Base-by-base conservation (phyloP, 164 flowering plant species). In the Nymphaea colorata region DNA sequence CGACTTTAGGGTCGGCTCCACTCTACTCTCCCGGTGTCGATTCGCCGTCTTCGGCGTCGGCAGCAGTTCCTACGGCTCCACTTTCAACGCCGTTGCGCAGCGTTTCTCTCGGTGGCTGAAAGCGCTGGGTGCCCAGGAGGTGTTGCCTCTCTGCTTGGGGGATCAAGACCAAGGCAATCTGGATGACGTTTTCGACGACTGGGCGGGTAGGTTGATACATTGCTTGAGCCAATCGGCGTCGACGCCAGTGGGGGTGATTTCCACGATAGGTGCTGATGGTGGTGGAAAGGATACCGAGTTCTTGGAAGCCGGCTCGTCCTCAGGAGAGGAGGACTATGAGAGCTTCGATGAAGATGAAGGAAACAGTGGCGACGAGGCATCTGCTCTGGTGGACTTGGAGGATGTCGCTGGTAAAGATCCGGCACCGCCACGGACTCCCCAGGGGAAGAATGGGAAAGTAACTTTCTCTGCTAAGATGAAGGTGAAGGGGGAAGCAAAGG, bases 1-100 rank as follows among this genome's bases (percentile, higher is more conserved):
- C 0, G 98, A 94, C 72, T 94, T 94, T 69, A 76, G 98, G 60
- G 92, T 90, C 15, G 98, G 98, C 2, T 80, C 88, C 8, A 60
- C 87, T 69, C 68, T 86, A 69, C 83, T 94, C 6, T 75, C 84
- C 5, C 66, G 67, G 7, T 90, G 93, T 69, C 82, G 70, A 43
- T 94, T 87, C 73, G 92, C 90, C 2, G 96, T 91, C 6, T 91
- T 91, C 59, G 99, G 99, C 0, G 93, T 94, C 5, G 99, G 99
- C 45, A 90, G 98, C 76, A 12, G 83, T 67, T 75, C 82, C 3
- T 94, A 94, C 69, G 96, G 91, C 4, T 83, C 74, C 8, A 75
- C 62, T 16, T 94, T 78, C 74, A 94, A 91, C 79, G 86, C 79
- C 3, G 96, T 87, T 42, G 96, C 80, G 41, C 83, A 61, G 75